Conservation (phyloP, 2,329 filamentous ascomycete genomes). For the Chrysosporium keratinophilum region DNA sequence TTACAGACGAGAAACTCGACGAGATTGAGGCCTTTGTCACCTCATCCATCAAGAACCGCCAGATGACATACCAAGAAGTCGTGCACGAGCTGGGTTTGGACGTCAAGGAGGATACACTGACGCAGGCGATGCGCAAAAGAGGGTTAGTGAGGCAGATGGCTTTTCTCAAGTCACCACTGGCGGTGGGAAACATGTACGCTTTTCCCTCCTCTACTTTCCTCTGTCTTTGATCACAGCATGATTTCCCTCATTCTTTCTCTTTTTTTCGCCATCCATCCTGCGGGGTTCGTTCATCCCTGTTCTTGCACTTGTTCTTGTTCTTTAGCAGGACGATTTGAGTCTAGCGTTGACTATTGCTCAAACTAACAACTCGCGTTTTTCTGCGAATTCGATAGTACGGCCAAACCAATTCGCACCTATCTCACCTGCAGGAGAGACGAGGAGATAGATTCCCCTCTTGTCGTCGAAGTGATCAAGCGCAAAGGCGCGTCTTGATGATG, state of each 20-base stretch:
- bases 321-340: too few species aligned
- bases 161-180: slow-evolving; percentile 10
- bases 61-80: slow-evolving; percentile 11
- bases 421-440: slow-evolving; percentile 11
- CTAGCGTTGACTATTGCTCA: neutral
- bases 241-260: too few species aligned
- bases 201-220: neutral
- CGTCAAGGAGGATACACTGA: slow-evolving; percentile 12
- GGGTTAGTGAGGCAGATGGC: slow-evolving; percentile 12
- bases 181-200: slow-evolving; percentile 10
- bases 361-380: neutral
- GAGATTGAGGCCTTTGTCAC: slow-evolving; percentile 13
- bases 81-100: slow-evolving; percentile 4
- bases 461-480: slow-evolving; percentile 11
- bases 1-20: slow-evolving; percentile 11
- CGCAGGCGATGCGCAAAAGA: slow-evolving; percentile 7
- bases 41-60: slow-evolving; percentile 8
- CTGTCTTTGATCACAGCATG: too few species aligned
- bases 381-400: slow-evolving; percentile 1
- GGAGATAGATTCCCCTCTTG: slow-evolving; percentile 12
- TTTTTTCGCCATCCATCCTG: too few species aligned
- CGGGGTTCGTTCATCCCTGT: too few species aligned
- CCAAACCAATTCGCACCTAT: slow-evolving; percentile 10
- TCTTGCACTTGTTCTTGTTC: too few species aligned
- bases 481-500: neutral